These are phyloP conservation scores for Aspergillus wentii DNA, from an alignment of 495 filamentous ascomycete species.

Conservation along the genomic window DNA sequence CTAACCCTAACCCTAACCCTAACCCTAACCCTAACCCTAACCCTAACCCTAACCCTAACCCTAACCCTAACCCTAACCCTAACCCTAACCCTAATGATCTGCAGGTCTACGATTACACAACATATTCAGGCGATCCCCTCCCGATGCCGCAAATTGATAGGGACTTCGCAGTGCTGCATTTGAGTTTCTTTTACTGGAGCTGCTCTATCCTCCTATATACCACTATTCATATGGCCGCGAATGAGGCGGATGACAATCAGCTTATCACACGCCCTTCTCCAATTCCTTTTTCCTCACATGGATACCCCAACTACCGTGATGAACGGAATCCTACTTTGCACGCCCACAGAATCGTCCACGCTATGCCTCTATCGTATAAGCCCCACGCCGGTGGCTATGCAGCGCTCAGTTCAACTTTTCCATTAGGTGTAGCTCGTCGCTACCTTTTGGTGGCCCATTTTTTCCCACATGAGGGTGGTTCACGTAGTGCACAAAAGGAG, in stretches of 20 bases:
- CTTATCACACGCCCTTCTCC: neutral
- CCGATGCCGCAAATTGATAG: slow-evolving; percentile 2
- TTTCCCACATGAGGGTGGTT: slow-evolving; percentile 1
- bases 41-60: too few relatives aligned
- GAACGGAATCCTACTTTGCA: slow-evolving; percentile 1
- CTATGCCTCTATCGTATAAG: neutral
- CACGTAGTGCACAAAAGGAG: neutral
- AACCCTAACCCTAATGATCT: too few relatives aligned
- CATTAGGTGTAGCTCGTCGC: neutral
- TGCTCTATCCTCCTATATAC: slow-evolving; percentile 4
- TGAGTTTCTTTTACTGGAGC: slow-evolving; percentile 2
- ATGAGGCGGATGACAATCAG: neutral
- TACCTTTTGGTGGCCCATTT: slow-evolving; percentile 1
- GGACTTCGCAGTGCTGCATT: slow-evolving; percentile 1
- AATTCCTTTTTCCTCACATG: slow-evolving; percentile 1
- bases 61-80: too few relatives aligned
- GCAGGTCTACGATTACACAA: neutral
- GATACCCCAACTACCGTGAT: slow-evolving; percentile 1
- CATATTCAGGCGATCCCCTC: neutral
- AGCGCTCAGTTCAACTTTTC: slow-evolving; percentile 2
- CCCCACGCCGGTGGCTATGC: slow-evolving; percentile 1
- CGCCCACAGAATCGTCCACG: slow-evolving; percentile 2
- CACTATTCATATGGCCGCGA: slow-evolving; percentile 1
- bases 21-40: too few relatives aligned
- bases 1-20: too few relatives aligned